Base-by-base conservation (phyloP, 2,329 filamentous ascomycete genomes). In the Ophiocordyceps camponoti-leonardi region DNA sequence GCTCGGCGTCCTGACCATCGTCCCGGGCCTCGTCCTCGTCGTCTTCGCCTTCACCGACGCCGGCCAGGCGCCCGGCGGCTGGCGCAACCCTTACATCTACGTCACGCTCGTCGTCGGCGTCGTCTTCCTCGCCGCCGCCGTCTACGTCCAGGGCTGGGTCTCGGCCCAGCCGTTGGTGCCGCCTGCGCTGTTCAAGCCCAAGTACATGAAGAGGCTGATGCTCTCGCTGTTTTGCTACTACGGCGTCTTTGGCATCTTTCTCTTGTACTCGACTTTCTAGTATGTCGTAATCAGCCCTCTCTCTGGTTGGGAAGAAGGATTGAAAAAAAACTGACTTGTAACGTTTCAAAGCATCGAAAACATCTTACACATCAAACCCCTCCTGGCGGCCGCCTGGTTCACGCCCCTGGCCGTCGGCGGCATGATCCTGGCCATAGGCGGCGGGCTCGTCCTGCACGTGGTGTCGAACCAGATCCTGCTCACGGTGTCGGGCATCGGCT, bases 31-130 rank as follows among this genome's bases (percentile, higher is more conserved):
- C 13, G 68, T 83, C 2, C 67, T 92, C 23, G 67, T 86, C 50
- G 79, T 86, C 0, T 90, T 80, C 53, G 81, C 83, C 0, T 73
- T 92, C 44, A 87, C 83, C 0, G 79, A 86, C 43, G 79, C 78
- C 8, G 73, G 78, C 0, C 77, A 85, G 57, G 81, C 81, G 0
- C 72, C 78, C 0, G 57, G 77, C 3, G 75, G 79, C 2, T 90
- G 84, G 83, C 66, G 61, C n/a, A 85, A 80, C 0, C 79, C 81
- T 1, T 86, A 86, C 51, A 79, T 90, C 35, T 73, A 74, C 39
- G 65, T 79, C 11, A 75, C 77, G 0, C 72, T 90, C 42, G 62
- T 78, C 3, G 37, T 82, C 1, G 84, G 84, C 0, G 61, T 72
- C 6, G 47, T 84, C 0, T 60, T 81, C 8, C 65, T 92, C 1